Conservation (phyloP, 169 alveolate genomes). For the Plasmodium vivax region DNA sequence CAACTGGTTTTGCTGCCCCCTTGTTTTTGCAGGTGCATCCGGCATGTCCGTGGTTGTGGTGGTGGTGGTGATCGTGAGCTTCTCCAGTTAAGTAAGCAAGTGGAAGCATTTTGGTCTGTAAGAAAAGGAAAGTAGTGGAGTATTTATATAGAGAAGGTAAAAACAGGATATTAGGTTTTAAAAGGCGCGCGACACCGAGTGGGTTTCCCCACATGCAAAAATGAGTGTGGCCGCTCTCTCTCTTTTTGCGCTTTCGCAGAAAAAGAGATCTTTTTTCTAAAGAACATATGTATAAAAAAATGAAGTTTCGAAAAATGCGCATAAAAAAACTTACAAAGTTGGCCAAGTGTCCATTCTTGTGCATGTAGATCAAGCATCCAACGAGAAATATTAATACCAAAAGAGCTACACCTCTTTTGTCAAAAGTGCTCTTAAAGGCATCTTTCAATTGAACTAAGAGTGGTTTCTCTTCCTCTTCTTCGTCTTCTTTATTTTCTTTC, state of each 20-base stretch:
- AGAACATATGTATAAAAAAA: background rate
- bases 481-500: background rate
- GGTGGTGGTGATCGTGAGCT: background rate
- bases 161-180: background rate
- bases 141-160: background rate
- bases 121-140: background rate
- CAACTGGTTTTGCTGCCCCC: background rate
- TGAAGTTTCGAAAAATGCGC: background rate
- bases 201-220: background rate
- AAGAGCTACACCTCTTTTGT: background rate
- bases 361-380: background rate
- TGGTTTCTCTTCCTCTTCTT: background rate
- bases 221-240: background rate
- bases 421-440: background rate
- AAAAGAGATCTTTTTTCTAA: background rate
- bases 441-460: background rate
- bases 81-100: background rate
- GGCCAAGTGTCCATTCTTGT: background rate
- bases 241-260: background rate
- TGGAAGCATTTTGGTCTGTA: background rate
- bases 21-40: conserved; percentile 2
- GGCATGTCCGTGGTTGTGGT: background rate
- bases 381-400: background rate
- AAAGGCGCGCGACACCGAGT: background rate
- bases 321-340: background rate